Evolutionary conservation across 768 basidiomycete species (phyloP), one percentile per base, ranked within the genome.

Genomic region (Amanita molliuscula): DNA sequence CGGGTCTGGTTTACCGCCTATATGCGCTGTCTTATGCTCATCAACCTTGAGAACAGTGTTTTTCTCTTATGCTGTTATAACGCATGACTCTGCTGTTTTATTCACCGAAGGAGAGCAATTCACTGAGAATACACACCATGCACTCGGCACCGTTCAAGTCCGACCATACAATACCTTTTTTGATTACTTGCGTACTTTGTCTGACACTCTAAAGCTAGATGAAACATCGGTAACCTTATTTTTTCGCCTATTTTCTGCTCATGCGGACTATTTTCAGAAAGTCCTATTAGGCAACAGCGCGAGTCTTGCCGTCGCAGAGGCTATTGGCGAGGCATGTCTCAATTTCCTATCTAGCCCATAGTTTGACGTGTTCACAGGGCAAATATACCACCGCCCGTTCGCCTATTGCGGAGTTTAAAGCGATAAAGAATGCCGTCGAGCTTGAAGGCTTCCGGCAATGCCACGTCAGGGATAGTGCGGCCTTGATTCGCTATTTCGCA

Each of bases 381-480:
- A 79, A 82, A 20, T 77, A 82, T 56, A 66, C 68, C 5, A 75
- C 83, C 47, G 66, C 71, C 0, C 74, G 79, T 13, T 91, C 91
- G 0, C 88, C 88, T 4, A 69, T 94, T 13, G 79, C 84, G 7
- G 84, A 88, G 48, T 63, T 88, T 59, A 92, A 92, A 62, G 64
- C 89, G 1, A 78, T 90, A 58, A 92, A 92, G 67, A 91, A 89
- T 56, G 65, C 62, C 3, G 79, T 76, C 0, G 95, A 99, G 59
- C 65, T 94, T 10, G 86, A 85, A 60, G 95, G 95, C 0, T 97
- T 97, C 74, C 76, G 93, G 13, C 80, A 85, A 59, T 77, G 76
- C 47, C 91, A 99, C 60, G 80, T 95, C 28, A 78, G 94, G 8
- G 95, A 98, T 63, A 93, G 95, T 0, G 81, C 76, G 1, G 94